Base-by-base conservation (phyloP, 805 yeast genomes). In the Starmera dryadoides region DNA sequence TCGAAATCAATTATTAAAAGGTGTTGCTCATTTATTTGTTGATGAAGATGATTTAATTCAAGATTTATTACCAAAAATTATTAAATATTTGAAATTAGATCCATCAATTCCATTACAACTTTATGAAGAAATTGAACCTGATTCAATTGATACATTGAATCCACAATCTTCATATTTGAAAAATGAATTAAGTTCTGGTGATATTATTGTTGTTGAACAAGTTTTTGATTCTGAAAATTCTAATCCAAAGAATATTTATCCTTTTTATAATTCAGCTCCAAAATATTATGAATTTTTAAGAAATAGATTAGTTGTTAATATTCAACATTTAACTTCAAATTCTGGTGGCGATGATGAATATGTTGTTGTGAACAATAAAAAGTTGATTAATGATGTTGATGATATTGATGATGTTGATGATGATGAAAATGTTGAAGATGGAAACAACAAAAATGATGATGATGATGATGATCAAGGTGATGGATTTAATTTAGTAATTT, bases 181-280 rank as follows among this genome's bases (percentile, higher is more conserved):
- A 42, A 62, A 71, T 30, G 93, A 85, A 47, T 53, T 84, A 16
- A 66, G 69, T 6, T 73, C 70, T 41, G 94, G 94, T 49, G 94
- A 85, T 53, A 81, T 85, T 14, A 54, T 85, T 7, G 46, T 60
- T 3, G 58, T 59, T 46, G 60, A 45, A 44, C 44, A 30, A 36
- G 8, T 16, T 3, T 30, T 25, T 19, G 20, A 39, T 39, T 4
- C 49, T 38, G 12, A 43, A 31, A 42, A 46, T 12, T 32, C 30
- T 6, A 25, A 39, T 4, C 36, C 42, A 6, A 20, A 48, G 26
- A 43, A 50, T 4, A 47, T 55, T 31, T 55, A 55, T 12, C 66
- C 65, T 23, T 54, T 58, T 17, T 63, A 60, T 45, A 47, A 52
- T n/a, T 56, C 63, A 37, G 62, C 69, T 9, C 59, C 61, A n/a